phyloP scores from a whole-genome alignment of 192 early-diverging fungal genomes.

The Linnemannia exigua region DNA sequence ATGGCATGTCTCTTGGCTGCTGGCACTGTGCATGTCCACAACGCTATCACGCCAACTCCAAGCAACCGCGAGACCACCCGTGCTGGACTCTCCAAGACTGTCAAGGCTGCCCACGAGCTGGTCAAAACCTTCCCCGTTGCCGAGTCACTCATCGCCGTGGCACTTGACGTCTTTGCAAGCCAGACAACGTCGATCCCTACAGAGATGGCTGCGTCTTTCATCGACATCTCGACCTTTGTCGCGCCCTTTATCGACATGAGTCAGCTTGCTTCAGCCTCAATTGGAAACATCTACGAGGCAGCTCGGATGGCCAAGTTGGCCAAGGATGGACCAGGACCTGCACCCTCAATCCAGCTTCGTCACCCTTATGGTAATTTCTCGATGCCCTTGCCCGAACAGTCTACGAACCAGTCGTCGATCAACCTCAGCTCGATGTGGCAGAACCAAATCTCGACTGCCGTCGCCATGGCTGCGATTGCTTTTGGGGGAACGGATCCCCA shows the following conservation, averaged over 20 bases:
- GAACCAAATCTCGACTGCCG: conserved; percentile 18
- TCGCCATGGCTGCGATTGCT: conserved; percentile 14
- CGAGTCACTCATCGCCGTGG: conserved; percentile 7
- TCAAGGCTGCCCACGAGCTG: conserved; percentile 16
- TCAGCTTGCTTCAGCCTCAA: neutral
- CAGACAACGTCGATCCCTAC: conserved; percentile 6
- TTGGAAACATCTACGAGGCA: conserved; percentile 21
- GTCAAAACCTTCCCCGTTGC: conserved; percentile 22
- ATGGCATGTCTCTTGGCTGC: conserved; percentile 37
- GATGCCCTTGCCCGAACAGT: conserved; percentile 11
- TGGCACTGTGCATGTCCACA: conserved; percentile 41
- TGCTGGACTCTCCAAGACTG: conserved; percentile 18
- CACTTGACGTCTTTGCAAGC: conserved; percentile 18
- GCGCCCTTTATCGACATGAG: conserved; percentile 15
- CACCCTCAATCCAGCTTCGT: conserved; percentile 19
- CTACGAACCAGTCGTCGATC: neutral
- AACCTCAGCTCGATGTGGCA: conserved; percentile 16
- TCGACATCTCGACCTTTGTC: conserved; percentile 18
- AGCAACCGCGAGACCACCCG: conserved; percentile 17
- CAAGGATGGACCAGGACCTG: conserved; percentile 19
- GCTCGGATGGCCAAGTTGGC: conserved; percentile 3
- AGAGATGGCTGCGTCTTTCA: conserved; percentile 8
- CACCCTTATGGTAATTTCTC: conserved; percentile 25
- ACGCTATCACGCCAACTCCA: conserved; percentile 21
- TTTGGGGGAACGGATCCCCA: conserved; percentile 16